Base-by-base conservation (phyloP, 179 eudicot species). In the Kewa caespitosa region DNA sequence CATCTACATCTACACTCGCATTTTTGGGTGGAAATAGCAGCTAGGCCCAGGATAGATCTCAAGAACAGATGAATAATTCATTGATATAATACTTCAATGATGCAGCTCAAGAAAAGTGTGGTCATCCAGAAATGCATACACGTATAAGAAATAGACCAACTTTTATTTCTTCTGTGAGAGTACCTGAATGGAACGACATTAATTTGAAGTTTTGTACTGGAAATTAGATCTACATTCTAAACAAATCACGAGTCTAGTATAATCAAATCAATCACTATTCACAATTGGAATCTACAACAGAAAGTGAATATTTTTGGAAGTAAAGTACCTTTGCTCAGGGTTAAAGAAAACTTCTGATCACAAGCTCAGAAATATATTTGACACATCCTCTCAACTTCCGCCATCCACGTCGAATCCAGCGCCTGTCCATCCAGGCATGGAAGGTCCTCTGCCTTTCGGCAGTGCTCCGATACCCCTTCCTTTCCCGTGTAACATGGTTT, bases 341-440 rank as follows among this genome's bases (percentile, higher is more conserved):
- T 60, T 36, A 22, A 28, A 60, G 60, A 22, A 1, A 77, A 41
- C 17, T 36, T 62, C 31, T 71, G 41, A 63, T 71, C 76, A 66
- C 6, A 61, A 59, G 41, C 38, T 59, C 39, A 50, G 59, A 4
- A 59, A 1, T 5, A 15, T 61, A 10, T 43, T 27, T 34, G 62
- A 25, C 20, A 34, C 63, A 33, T 48, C 69, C 54, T 80, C 69
- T 87, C 85, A 87, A 74, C 80, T 81, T 87, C 91, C 81, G 70
- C 89, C 79, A 73, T 94, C 93, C 72, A 91, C 92, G 76, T 93
- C 94, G 71, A 93, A 91, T 38, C 97, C 97, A 77, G 99, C 85
- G 74, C 97, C 97, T 10, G 98, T 93, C 99, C 99, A 93, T 46
- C 94, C 98, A 60, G 98, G 85, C 55, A 79, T 76, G 55, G 85